Base-by-base conservation (phyloP, 768 basidiomycete genomes). In the Tulasnella sp. region DNA sequence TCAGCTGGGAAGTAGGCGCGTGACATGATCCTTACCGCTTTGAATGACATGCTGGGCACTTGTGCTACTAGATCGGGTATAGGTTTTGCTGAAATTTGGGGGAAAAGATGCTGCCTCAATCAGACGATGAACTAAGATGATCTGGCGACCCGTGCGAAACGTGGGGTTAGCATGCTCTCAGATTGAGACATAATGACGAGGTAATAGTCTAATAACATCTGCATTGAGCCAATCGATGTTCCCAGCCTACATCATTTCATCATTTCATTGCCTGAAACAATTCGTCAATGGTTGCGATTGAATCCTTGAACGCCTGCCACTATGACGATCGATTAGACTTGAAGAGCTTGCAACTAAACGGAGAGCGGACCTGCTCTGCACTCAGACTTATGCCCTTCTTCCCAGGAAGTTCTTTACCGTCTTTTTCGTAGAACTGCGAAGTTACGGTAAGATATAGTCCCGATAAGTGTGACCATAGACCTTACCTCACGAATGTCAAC, bases 21-120 rank as follows among this genome's bases (percentile, higher is more conserved):
- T n/a, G n/a, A n/a, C n/a, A 46, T 35, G 13, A 22, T 31, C 13
- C 27, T 46, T 13, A 48, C 47, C 10, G 47, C 47, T 48, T 45
- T 48, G 19, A 48, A 48, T 10, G 47, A 48, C 47, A 48, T 48
- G n/a, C n/a, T n/a, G n/a, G n/a, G n/a, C n/a, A n/a, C n/a, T n/a
- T n/a, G n/a, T n/a, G n/a, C n/a, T n/a, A n/a, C n/a, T n/a, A n/a
- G n/a, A n/a, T n/a, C n/a, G n/a, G n/a, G n/a, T n/a, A n/a, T n/a
- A n/a, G n/a, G n/a, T n/a, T n/a, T n/a, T n/a, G n/a, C n/a, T n/a
- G n/a, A n/a, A n/a, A n/a, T n/a, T n/a, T n/a, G n/a, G n/a, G n/a
- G n/a, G n/a, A n/a, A n/a, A n/a, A n/a, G n/a, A n/a, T n/a, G n/a
- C n/a, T n/a, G n/a, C n/a, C n/a, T n/a, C n/a, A n/a, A n/a, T n/a